Evolutionary conservation across 73 alveolate species (phyloP).

Genomic region (Blepharisma stoltei): DNA sequence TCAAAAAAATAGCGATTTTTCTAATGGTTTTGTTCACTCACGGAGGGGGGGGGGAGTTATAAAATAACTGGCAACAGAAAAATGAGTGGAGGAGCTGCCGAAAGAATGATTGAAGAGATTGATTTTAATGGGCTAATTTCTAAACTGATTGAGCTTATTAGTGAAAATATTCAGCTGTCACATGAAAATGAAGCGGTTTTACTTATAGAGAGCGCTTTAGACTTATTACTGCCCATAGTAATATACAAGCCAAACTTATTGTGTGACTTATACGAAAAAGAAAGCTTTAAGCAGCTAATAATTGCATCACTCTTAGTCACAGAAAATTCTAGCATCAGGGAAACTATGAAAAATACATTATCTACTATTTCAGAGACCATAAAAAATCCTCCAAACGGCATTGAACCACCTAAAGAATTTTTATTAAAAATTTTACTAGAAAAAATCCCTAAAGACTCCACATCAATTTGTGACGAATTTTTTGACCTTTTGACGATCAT

Average conservation of each 20-base stretch:
- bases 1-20: no score
- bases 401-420: neutral
- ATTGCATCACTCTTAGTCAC: neutral
- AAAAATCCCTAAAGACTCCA: constrained; percentile 2
- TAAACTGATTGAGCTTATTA: no score
- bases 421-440: neutral
- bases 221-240: neutral
- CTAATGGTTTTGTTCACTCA: no score
- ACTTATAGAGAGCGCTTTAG: constrained; percentile 2
- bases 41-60: no score
- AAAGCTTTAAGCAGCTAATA: neutral
- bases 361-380: neutral
- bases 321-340: neutral
- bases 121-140: no score
- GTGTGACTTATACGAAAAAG: neutral
- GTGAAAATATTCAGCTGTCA: no score
- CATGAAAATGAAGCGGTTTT: neutral
- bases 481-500: neutral
- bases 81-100: no score
- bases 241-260: constrained; percentile 1
- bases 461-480: constrained; percentile 18
- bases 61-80: no score
- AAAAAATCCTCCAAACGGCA: neutral
- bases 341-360: neutral
- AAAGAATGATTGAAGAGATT: no score